These are phyloP conservation scores for Oxalis stricta DNA, from an alignment of 441 rosid species.

Conservation along the genomic window DNA sequence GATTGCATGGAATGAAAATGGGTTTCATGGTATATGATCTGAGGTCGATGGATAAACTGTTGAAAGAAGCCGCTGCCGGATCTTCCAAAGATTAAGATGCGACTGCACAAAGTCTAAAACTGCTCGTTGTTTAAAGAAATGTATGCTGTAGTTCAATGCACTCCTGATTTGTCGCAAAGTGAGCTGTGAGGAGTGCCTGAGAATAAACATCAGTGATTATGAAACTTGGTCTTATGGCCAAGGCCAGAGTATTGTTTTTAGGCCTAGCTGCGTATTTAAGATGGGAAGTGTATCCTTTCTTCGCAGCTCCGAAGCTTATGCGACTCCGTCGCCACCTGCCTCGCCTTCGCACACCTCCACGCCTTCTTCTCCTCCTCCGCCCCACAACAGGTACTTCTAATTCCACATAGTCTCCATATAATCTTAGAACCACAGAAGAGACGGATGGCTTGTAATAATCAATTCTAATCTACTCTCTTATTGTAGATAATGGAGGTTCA, in stretches of 20 bases:
- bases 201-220: neutral
- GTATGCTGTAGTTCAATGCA: slow-evolving; percentile 12
- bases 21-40: neutral
- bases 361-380: neutral
- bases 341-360: neutral
- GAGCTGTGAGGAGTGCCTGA: slow-evolving; percentile 7
- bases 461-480: too few relatives aligned
- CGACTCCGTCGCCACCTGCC: too few relatives aligned
- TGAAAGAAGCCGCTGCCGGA: neutral
- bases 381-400: neutral
- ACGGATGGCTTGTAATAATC: too few relatives aligned
- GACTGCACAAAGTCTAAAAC: slow-evolving; percentile 7
- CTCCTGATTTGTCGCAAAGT: slow-evolving; percentile 11
- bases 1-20: neutral
- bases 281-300: slow-evolving; percentile 11
- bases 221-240: slow-evolving; percentile 4
- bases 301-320: too few relatives aligned
- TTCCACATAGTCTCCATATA: too few relatives aligned
- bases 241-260: neutral
- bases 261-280: slow-evolving; percentile 11
- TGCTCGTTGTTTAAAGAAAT: slow-evolving; percentile 1
- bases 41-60: neutral
- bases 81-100: slow-evolving; percentile 1
- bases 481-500: too few relatives aligned
- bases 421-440: neutral